Evolutionary conservation across 164 flowering plant genomes (phyloP), one percentile per base, ranked within the genome.

Genomic region (Vitis labrusca): DNA sequence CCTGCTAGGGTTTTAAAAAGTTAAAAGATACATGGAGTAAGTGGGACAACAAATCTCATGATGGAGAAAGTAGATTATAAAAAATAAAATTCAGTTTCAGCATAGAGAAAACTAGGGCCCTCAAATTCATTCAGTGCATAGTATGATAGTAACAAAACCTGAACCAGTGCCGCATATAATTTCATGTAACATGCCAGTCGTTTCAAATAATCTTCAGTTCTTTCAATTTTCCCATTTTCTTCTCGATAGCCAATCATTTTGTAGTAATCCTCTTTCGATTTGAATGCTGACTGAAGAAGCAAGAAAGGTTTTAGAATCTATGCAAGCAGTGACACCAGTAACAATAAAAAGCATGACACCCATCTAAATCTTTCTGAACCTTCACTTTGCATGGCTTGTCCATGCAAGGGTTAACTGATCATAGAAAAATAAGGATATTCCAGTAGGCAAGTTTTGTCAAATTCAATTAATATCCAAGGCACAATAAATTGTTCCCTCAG

Each of bases 91-190:
- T 5, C 27, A 2, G 27, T 9, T 9, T 5, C 14, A 27, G 37
- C 3, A 9, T 23, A 6, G 44, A 37, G 44, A 37, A 37, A 37
- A 37, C 8, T 37, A 6, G 5, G 44, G 44, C 44, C 44, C 44
- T 37, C 44, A 37, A 19, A 23, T 27, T 7, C 32, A 55, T 56
- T 3, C 4, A 55, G 49, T 7, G 32, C 44, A 15, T 37, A 50
- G 49, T 47, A 47, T 10, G 44, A 58, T 4, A 53, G 54, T 6
- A 50, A 65, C 78, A 61, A 37, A 71, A 93, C 99, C 98, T 96
- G 97, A 67, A 91, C 83, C 3, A 96, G 75, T 37, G 97, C 97
- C 27, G 89, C 98, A 78, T 92, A 96, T 1, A 92, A 82, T 71
- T 74, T 89, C 89, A 91, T 83, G 65, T 79, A 89, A n/a, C 86